Percentiles rank a stretch among this genome's conserved stretches.
Conservation (phyloP, 768 basidiomycete species). For the Hortiboletus campestris region DNA sequence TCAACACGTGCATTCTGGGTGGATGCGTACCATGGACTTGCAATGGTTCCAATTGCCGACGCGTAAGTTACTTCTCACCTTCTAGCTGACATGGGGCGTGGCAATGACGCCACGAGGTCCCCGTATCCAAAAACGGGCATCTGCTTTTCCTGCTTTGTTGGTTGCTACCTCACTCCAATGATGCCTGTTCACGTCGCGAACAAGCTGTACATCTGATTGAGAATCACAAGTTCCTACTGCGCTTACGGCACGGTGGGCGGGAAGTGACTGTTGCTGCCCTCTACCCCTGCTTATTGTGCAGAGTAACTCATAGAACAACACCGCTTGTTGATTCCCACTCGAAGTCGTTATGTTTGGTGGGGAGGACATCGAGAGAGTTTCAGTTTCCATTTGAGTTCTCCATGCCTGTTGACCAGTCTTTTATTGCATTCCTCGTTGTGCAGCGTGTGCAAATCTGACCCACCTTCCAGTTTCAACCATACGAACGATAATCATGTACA, state of each 20-base stretch:
- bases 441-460: conserved; percentile 15
- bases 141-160: background rate
- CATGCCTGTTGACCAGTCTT: background rate
- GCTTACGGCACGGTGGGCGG: conserved; percentile 4
- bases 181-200: conserved; percentile 17
- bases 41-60: conserved; percentile 86
- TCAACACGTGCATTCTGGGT: conserved; percentile 82
- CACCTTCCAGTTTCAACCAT: conserved; percentile 65
- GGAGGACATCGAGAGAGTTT: background rate
- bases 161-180: conserved; percentile 13
- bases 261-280: conserved; percentile 23
- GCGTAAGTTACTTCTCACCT: conserved; percentile 45
- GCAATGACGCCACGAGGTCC: conserved; percentile 17
- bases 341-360: background rate
- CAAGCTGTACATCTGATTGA: conserved; percentile 12
- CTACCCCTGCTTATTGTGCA: conserved; percentile 8
- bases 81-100: conserved; percentile 5
- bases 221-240: conserved; percentile 17
- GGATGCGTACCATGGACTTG: conserved; percentile 75
- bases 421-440: background rate
- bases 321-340: background rate
- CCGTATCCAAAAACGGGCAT: conserved; percentile 12
- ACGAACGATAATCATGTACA: conserved; percentile 66
- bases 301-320: conserved; percentile 3
- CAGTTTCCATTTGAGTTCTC: background rate